Conservation (phyloP, 345 rosid species). For the Dovyalis caffra region DNA sequence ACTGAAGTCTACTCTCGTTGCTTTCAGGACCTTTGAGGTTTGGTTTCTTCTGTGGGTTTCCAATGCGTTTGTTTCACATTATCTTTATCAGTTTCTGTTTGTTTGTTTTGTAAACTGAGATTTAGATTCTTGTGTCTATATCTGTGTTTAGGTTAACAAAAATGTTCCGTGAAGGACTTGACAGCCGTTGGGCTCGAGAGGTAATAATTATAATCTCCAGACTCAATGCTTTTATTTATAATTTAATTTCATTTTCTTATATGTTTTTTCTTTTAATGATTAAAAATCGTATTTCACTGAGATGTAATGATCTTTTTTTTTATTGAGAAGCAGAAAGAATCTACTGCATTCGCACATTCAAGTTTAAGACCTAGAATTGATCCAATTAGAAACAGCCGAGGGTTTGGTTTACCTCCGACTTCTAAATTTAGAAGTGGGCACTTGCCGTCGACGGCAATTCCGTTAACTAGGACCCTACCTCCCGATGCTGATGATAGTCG, state of each 20-base stretch:
- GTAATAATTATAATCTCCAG: constrained; percentile 19
- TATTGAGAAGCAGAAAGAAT: constrained; percentile 30
- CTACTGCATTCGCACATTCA: constrained; percentile 32
- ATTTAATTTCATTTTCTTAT: too few relatives aligned
- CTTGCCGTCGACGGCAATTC: constrained; percentile 49
- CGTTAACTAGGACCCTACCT: constrained; percentile 41
- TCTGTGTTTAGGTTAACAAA: constrained; percentile 14
- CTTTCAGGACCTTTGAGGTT: constrained; percentile 14
- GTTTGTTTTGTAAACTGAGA: not conserved
- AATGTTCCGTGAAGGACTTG: constrained; percentile 58
- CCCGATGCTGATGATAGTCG: constrained; percentile 25
- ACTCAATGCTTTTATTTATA: too few relatives aligned
- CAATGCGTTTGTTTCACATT: not conserved
- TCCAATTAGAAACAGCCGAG: constrained; percentile 36
- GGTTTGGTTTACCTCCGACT: constrained; percentile 54
- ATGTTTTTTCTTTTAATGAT: too few relatives aligned
- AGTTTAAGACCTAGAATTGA: constrained; percentile 38
- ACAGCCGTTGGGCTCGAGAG: constrained; percentile 53
- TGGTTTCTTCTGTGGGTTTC: constrained; percentile 11
- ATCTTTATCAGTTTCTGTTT: not conserved
- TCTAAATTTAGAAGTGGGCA: constrained; percentile 60
- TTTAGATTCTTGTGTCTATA: not conserved
- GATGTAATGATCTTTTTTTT: not conserved
- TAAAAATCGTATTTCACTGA: not conserved
- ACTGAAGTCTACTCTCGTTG: not conserved